phyloP scores from a whole-genome alignment of 2,329 filamentous ascomycete genomes.

The Gremmenia infestans region DNA sequence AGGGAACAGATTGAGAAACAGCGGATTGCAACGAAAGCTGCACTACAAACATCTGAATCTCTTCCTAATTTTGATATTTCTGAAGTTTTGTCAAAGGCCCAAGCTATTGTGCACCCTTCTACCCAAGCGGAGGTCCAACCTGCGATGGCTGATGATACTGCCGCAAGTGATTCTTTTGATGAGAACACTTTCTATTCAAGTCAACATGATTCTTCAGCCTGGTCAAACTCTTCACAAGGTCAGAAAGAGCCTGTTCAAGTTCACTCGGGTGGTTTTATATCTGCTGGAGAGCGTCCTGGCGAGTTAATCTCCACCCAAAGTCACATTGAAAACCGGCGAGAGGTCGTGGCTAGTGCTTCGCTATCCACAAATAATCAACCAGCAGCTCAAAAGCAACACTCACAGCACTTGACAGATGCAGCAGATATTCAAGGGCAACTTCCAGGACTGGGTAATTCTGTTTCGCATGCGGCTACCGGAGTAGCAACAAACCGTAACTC shows the following conservation, averaged over 20 bases:
- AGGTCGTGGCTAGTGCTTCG: constrained; percentile 25
- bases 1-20: constrained; percentile 71
- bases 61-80: constrained; percentile 64
- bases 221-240: constrained; percentile 36
- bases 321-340: constrained; percentile 20
- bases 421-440: neutral
- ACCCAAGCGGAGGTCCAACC: constrained; percentile 53
- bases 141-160: constrained; percentile 50
- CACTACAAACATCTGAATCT: constrained; percentile 42
- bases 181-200: constrained; percentile 96
- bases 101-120: constrained; percentile 64
- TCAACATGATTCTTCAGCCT: constrained; percentile 72
- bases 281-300: constrained; percentile 18
- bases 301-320: constrained; percentile 17
- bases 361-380: constrained; percentile 28
- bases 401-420: constrained; percentile 12
- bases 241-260: constrained; percentile 23
- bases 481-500: neutral
- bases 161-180: constrained; percentile 78
- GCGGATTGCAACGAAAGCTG: constrained; percentile 39
- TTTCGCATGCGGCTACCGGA: constrained; percentile 9
- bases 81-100: constrained; percentile 66
- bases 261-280: constrained; percentile 19
- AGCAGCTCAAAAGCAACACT: constrained; percentile 18
- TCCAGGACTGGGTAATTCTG: constrained; percentile 6